A percentile compares a stretch with the other conserved stretches of the same genome.
Evolutionary conservation across 208 protist genomes (phyloP).

Genomic region (Leptomonas pyrrhocoris): DNA sequence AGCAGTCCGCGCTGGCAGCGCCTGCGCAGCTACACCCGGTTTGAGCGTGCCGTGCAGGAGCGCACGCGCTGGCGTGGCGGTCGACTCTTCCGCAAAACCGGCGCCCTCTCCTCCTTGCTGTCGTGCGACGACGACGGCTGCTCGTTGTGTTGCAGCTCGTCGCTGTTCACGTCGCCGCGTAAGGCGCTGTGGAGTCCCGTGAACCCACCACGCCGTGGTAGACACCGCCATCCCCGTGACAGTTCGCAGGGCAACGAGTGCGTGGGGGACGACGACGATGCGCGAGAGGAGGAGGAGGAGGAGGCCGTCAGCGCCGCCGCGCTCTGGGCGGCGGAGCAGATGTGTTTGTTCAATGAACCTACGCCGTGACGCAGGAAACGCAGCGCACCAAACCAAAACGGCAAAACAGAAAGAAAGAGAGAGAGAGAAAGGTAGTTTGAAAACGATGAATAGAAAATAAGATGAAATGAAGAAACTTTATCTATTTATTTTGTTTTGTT

Average conservation of each 20-base stretch:
- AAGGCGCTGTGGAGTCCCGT: constrained; percentile 3
- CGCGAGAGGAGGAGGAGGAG: background rate
- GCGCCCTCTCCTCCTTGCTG: background rate
- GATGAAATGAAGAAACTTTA: background rate
- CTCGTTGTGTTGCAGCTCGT: too few relatives aligned
- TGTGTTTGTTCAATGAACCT: constrained; percentile 4
- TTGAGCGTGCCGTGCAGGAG: constrained; percentile 18
- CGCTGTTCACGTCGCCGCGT: too few relatives aligned
- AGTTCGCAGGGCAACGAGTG: background rate
- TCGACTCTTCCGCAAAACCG: too few relatives aligned
- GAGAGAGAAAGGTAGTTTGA: constrained; percentile 6
- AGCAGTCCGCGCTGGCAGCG: constrained; percentile 1
- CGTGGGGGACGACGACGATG: background rate
- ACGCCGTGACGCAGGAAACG: too few relatives aligned
- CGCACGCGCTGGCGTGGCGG: background rate
- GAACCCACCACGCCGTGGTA: background rate
- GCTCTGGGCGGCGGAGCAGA: constrained; percentile 19
- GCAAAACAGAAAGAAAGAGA: constrained; percentile 11
- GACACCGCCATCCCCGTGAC: background rate
- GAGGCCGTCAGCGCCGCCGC: background rate
- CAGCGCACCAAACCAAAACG: too few relatives aligned
- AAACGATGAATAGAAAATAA: background rate
- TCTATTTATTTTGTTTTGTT: background rate
- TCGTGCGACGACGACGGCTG: background rate
- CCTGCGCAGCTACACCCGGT: background rate